These are phyloP conservation scores for Rhodotorula toruloides DNA, from an alignment of 768 basidiomycete genomes.

Conservation along the genomic window DNA sequence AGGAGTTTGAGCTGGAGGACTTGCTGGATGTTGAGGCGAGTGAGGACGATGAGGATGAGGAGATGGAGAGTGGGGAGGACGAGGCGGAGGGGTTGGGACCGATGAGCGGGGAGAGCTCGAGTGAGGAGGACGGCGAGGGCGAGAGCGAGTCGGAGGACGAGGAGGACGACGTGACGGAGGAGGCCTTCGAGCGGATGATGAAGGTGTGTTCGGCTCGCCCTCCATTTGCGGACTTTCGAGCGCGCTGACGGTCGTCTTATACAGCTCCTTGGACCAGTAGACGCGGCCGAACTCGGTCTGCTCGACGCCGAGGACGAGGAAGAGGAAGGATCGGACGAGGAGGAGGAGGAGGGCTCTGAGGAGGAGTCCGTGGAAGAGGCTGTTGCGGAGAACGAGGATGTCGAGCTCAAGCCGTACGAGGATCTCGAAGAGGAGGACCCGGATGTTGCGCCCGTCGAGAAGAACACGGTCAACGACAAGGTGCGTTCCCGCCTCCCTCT, in stretches of 20 bases:
- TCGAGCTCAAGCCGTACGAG: slow-evolving; percentile 39
- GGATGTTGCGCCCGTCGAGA: slow-evolving; percentile 35
- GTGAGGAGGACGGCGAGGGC: slow-evolving; percentile 7
- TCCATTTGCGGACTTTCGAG: too few relatives aligned
- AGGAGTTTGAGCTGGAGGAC: too few relatives aligned
- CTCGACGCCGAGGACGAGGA: slow-evolving; percentile 32
- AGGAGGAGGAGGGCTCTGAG: slow-evolving; percentile 32
- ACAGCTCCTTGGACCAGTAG: slow-evolving; percentile 28
- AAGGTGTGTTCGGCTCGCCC: not conserved
- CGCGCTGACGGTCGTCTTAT: too few relatives aligned
- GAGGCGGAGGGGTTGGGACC: slow-evolving; percentile 11
- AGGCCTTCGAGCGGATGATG: slow-evolving; percentile 48
- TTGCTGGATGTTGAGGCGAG: not conserved
- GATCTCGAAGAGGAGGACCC: slow-evolving; percentile 46
- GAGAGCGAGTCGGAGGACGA: slow-evolving; percentile 45
- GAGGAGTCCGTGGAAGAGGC: slow-evolving; percentile 39
- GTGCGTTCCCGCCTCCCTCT: slow-evolving; percentile 5
- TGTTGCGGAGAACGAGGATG: slow-evolving; percentile 44
- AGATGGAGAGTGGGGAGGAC: not conserved
- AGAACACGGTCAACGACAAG: slow-evolving; percentile 36
- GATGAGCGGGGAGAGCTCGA: not conserved
- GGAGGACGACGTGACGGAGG: slow-evolving; percentile 56
- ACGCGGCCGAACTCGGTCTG: slow-evolving; percentile 20
- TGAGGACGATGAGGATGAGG: not conserved
- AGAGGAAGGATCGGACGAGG: slow-evolving; percentile 23